Evolutionary conservation across 176 grass and related monocot genomes (phyloP).

Genomic region (Leersia perrieri): DNA sequence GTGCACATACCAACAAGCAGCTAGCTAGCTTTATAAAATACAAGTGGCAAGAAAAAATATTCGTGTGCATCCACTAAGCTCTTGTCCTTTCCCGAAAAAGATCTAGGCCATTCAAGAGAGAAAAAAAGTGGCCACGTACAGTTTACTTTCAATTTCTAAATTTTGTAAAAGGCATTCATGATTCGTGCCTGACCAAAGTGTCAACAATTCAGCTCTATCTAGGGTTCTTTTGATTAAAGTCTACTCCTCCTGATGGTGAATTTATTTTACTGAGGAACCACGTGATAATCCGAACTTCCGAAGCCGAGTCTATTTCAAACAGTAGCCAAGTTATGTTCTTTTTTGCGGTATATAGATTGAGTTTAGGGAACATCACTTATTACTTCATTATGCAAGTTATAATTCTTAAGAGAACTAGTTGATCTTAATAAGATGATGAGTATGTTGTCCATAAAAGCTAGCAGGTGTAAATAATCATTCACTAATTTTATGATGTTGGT

Average conservation of each 20-base stretch:
- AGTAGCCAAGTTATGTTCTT: neutral
- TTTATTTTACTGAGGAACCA: neutral
- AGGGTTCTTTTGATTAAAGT: neutral
- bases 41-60: slow-evolving; percentile 13
- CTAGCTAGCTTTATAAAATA: neutral
- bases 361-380: neutral
- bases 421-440: neutral
- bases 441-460: neutral
- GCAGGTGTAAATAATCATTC: too few species aligned
- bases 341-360: neutral
- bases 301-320: neutral
- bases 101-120: slow-evolving; percentile 14
- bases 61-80: neutral
- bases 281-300: neutral
- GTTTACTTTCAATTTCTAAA: neutral
- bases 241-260: neutral
- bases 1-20: neutral
- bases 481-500: too few species aligned
- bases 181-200: neutral
- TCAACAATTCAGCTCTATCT: neutral
- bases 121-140: neutral
- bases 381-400: neutral
- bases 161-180: neutral
- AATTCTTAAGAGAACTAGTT: neutral
- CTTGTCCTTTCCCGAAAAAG: slow-evolving; percentile 7